Percentiles rank a stretch among this genome's conserved stretches.
Evolutionary conservation across 495 filamentous ascomycete genomes (phyloP).

Genomic region (Astrocystis sublimbata): DNA sequence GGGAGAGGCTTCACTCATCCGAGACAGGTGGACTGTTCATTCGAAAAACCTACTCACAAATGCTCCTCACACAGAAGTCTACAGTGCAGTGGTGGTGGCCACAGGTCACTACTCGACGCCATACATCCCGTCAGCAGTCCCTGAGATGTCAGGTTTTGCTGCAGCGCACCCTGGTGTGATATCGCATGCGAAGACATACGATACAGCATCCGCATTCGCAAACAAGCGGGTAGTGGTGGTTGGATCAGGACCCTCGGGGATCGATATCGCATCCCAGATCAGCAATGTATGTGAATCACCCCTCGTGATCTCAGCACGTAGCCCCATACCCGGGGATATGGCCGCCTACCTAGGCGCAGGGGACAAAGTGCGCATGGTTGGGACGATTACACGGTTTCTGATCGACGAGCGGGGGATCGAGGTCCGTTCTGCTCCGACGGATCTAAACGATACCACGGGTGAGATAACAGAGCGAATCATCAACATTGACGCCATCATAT

Average conservation of each 20-base stretch:
- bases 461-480: conserved; percentile 37
- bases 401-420: conserved; percentile 36
- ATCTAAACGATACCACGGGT: neutral
- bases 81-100: conserved; percentile 83
- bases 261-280: conserved; percentile 81
- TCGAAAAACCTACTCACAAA: conserved; percentile 41
- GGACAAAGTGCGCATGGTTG: conserved; percentile 33
- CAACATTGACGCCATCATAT: conserved; percentile 67
- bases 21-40: conserved; percentile 49
- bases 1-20: conserved; percentile 11
- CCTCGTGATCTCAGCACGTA: conserved; percentile 46
- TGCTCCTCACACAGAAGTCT: conserved; percentile 49
- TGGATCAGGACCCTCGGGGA: conserved; percentile 74
- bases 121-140: conserved; percentile 59
- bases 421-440: conserved; percentile 23
- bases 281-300: conserved; percentile 43
- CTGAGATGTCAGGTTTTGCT: conserved; percentile 51
- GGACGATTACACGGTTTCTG: conserved; percentile 45
- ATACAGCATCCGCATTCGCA: conserved; percentile 58
- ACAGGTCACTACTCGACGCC: conserved; percentile 78
- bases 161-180: conserved; percentile 61
- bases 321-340: conserved; percentile 31
- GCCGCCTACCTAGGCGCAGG: conserved; percentile 33
- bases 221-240: conserved; percentile 64
- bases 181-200: conserved; percentile 80